Base-by-base conservation (phyloP, 169 alveolate species). In the Eimeria necatrix region DNA sequence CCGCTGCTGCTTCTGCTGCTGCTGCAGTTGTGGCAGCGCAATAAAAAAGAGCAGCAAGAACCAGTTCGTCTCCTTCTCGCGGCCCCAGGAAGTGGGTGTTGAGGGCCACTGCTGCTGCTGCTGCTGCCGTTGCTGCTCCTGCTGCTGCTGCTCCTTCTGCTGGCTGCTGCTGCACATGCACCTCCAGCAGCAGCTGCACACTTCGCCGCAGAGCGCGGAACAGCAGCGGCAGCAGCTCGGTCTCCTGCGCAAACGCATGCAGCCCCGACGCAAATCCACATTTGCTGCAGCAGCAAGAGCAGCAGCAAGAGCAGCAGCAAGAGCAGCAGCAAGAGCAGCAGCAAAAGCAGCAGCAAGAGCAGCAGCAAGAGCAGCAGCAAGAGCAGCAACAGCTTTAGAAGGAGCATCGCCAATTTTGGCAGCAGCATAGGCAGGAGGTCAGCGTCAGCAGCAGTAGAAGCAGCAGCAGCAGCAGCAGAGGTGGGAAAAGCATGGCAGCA, bases 11-110 rank as follows among this genome's bases (percentile, higher is more conserved):
- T 24, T 64, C 32, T 20, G 76, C 26, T 9, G 26, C 26, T 14
- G 76, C 76, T 64, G 76, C 9, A n/a, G 8, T 20, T 9, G 76
- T 20, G 26, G 76, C 26, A 14, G 32, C 26, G 26, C 76, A 64
- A n/a, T 64, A n/a, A 24, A 64, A 64, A 24, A 64, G 76, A 64
- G 76, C 76, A 9, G 76, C 76, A n/a, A 64, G 9, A 5, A n/a
- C 76, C 76, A 64, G 26, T 24, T 64, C 76, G 26, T 64, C 76
- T 10, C 41, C 26, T 64, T 64, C 76, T 5, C 76, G 76, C 76
- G 76, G 76, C 76, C 26, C 26, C 76, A 64, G 76, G 26, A 64
- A 64, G 26, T 64, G 76, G 32, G 76, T 64, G 76, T 64, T 24
- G 20, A 5, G 26, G 5, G 26, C 41, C 76, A 10, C 26, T 9